These are phyloP conservation scores for Aspergillus brunneoviolaceus DNA, from an alignment of 2,329 filamentous ascomycete species.

Conservation along the genomic window DNA sequence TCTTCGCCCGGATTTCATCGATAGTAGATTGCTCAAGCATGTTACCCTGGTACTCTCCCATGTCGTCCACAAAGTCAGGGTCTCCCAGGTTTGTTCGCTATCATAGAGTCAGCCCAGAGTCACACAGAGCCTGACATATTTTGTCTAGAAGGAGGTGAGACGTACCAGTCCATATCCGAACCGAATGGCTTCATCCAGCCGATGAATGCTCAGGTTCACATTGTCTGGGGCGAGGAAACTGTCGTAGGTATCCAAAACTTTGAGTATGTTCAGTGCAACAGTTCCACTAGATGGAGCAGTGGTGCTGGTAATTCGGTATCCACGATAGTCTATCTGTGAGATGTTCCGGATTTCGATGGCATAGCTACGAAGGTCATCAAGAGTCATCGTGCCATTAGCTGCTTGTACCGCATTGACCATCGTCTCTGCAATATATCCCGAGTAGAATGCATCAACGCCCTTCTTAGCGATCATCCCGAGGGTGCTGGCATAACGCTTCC, in stretches of 20 bases:
- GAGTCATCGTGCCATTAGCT: slow-evolving; percentile 79
- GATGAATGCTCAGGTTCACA: slow-evolving; percentile 71
- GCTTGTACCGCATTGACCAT: slow-evolving; percentile 69
- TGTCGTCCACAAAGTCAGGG: slow-evolving; percentile 67
- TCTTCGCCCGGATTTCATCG: slow-evolving; percentile 60
- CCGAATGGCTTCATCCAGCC: slow-evolving; percentile 82
- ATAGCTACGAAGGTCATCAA: slow-evolving; percentile 76
- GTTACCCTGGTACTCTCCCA: slow-evolving; percentile 62
- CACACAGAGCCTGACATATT: not conserved
- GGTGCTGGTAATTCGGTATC: slow-evolving; percentile 64
- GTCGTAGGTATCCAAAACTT: slow-evolving; percentile 76
- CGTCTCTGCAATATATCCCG: slow-evolving; percentile 68
- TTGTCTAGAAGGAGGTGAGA: not conserved
- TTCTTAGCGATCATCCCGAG: slow-evolving; percentile 72
- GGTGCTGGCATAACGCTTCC: slow-evolving; percentile 76
- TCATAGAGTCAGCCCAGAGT: slow-evolving; percentile 12
- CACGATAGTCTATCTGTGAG: slow-evolving; percentile 65
- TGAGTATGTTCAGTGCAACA: slow-evolving; percentile 73
- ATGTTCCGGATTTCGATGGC: slow-evolving; percentile 63
- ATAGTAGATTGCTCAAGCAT: slow-evolving; percentile 67
- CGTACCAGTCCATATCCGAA: slow-evolving; percentile 72
- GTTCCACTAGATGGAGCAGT: slow-evolving; percentile 76
- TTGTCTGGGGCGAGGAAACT: slow-evolving; percentile 58
- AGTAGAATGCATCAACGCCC: slow-evolving; percentile 74
- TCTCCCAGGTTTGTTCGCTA: slow-evolving; percentile 77